Percentiles rank a stretch among this genome's conserved stretches.
phyloP scores from a whole-genome alignment of 2,329 filamentous ascomycete species.

The Colletotrichum tofieldiae region DNA sequence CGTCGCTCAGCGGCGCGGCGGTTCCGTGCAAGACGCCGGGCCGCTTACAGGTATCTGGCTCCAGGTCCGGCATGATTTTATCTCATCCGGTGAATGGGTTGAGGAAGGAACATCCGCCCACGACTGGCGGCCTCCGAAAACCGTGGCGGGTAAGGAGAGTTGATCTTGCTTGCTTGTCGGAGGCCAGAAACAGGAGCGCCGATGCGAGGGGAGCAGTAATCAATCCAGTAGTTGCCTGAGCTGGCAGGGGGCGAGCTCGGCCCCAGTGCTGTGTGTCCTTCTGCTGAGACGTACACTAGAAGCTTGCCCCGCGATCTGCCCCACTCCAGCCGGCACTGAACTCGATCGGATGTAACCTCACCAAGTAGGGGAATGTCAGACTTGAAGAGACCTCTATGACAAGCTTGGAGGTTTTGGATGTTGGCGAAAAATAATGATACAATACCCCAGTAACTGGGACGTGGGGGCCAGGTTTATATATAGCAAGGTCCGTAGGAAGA shows the following conservation, averaged over 20 bases:
- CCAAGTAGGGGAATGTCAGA: background rate
- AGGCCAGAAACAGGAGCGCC: background rate
- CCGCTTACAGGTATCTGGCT: conserved; percentile 11
- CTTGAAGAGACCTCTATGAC: too few species aligned
- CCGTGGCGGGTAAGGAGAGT: background rate
- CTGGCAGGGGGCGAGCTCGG: background rate
- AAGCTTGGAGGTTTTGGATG: background rate
- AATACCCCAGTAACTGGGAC: background rate
- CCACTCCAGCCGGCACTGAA: conserved; percentile 25
- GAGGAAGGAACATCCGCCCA: background rate
- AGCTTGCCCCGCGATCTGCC: conserved; percentile 25
- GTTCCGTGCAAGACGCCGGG: conserved; percentile 28
- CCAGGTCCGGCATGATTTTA: conserved; percentile 26
- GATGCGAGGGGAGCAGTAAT: conserved; percentile 10
- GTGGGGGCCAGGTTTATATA: background rate
- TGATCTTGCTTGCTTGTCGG: background rate
- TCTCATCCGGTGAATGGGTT: conserved; percentile 5
- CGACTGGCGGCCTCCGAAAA: background rate
- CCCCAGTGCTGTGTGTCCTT: background rate
- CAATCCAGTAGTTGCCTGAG: background rate
- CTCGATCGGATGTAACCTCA: conserved; percentile 19
- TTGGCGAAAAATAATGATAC: background rate
- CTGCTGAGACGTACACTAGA: background rate
- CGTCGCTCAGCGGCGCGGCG: conserved; percentile 20
- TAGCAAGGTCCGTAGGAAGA: background rate